Evolutionary conservation across 257 asterid genomes (phyloP), one percentile per base, ranked within the genome.

Genomic region (Gentiana macrophylla): DNA sequence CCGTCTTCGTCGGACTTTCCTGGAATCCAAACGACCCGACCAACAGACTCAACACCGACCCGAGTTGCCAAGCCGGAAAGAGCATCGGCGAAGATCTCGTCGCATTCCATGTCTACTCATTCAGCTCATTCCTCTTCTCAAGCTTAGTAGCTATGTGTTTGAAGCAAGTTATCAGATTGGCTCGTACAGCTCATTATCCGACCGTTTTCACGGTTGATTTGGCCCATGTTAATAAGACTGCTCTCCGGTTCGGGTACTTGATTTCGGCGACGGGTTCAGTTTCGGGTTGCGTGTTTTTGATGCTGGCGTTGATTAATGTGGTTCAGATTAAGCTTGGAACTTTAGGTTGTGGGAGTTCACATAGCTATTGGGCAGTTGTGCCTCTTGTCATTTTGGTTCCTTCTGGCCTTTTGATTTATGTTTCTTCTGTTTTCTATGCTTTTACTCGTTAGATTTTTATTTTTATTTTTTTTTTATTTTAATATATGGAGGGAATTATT

Each of bases 1-100:
- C 96, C n/a, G 97, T 90, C 52, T 86, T 90, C 86, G 73, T 90
- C 70, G 97, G 97, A 4, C 82, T 90, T 3, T 61, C 97, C 34
- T 90, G 97, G 97, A 82, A 86, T 79, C 97, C 97, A 0, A 71
- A 70, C 60, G 97, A 90, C 63, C 94, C 84, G 56, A 68, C 35
- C 53, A 79, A 84, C 81, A 77, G 84, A 62, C 83, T 89, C 34
- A 66, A 85, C 75, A 73, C 79, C 67, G 70, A 65, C 63, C 74
- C 76, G 47, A 67, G 24, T 1, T 90, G 97, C 77, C 13, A 65
- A 0, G 82, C 94, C 12, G 65, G 77, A 59, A 75, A 78, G 24
- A 76, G 64, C 38, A 61, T 72, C 55, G 89, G 85, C 3, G 83
- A 90, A 69, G 71, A 84, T 49, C 80, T 86, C 5, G 84, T 90